Evolutionary conservation across 345 rosid species (phyloP), one percentile per base, ranked within the genome.

Genomic region (Bruguiera sexangula): DNA sequence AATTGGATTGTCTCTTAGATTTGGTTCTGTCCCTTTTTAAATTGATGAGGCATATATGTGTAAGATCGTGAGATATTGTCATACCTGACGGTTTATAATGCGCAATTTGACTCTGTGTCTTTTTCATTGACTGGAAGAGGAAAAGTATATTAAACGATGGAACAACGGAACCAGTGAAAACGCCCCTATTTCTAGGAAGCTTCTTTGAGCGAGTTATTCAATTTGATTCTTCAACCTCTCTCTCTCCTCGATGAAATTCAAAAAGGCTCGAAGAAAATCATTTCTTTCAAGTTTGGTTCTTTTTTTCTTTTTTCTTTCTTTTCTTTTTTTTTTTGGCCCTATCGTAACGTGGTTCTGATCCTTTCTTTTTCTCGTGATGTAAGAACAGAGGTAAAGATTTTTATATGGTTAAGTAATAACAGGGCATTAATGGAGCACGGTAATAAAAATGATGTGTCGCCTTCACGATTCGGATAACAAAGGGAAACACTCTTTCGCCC

Each of bases 191-290:
- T 70, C 66, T 27, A 16, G 70, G 79, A 72, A 77, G 50, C 11
- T 71, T 72, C 79, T 8, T 63, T 3, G 16, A 50, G 57, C 70
- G 16, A 67, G 20, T 63, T 46, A 57, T 19, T 64, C 31, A 77
- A 54, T 78, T 81, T 51, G 75, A 65, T 75, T 73, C 66, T 75
- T 34, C 77, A 59, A 62, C 75, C 62, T 46, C 36, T 61, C 64
- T 48, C 52, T 61, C 64, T 48, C 52, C 58, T 71, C 3, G 19
- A 24, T 43, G 52, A 6, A 58, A 63, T 51, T 66, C 10, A 54
- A 69, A 75, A 69, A 22, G 65, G 5, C 1, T 15, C 15, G 4
- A 3, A 19, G 15, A 43, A 43, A 43, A 43, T 43, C 16, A 43
- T 13, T 34, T 7, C 37, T 34, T 34, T 43, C 19, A 43, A 43